Evolutionary conservation across 495 filamentous ascomycete genomes (phyloP).

Genomic region (Penicillium goetzii): DNA sequence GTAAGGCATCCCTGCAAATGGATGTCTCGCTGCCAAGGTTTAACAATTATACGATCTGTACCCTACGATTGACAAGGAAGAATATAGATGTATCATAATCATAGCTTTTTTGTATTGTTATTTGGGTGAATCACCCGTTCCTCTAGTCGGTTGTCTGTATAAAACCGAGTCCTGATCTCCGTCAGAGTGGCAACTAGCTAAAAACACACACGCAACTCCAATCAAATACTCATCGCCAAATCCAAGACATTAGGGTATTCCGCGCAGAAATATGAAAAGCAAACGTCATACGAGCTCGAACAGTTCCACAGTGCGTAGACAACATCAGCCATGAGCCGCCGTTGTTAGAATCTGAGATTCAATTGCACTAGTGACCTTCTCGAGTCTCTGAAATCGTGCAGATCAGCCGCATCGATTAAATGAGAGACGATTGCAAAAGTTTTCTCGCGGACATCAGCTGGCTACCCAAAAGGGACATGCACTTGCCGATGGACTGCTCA

Average conservation of each 20-base stretch:
- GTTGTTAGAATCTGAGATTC: neutral
- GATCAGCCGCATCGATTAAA: neutral
- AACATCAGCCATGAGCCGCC: neutral
- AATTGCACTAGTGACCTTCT: neutral
- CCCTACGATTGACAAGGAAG: neutral
- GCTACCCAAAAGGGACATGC: slow-evolving; percentile 19
- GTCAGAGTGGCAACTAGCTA: neutral
- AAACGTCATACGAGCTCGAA: neutral
- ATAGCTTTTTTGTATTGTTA: slow-evolving; percentile 3
- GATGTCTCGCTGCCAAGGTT: neutral
- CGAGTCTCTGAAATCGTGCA: neutral
- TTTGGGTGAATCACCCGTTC: slow-evolving; percentile 4
- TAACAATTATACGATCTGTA: neutral
- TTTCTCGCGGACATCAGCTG: slow-evolving; percentile 24
- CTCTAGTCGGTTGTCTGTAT: slow-evolving; percentile 4
- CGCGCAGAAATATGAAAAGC: neutral
- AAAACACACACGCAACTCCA: neutral
- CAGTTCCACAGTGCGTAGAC: neutral
- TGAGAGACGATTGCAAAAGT: neutral
- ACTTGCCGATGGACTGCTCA: slow-evolving; percentile 13
- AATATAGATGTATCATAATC: neutral
- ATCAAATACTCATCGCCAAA: neutral
- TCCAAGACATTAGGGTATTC: neutral
- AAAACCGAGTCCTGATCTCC: neutral
- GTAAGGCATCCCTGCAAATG: neutral